These are phyloP conservation scores for Aureobasidium leucospermi DNA, from an alignment of 2,329 filamentous ascomycete species.

Conservation along the genomic window DNA sequence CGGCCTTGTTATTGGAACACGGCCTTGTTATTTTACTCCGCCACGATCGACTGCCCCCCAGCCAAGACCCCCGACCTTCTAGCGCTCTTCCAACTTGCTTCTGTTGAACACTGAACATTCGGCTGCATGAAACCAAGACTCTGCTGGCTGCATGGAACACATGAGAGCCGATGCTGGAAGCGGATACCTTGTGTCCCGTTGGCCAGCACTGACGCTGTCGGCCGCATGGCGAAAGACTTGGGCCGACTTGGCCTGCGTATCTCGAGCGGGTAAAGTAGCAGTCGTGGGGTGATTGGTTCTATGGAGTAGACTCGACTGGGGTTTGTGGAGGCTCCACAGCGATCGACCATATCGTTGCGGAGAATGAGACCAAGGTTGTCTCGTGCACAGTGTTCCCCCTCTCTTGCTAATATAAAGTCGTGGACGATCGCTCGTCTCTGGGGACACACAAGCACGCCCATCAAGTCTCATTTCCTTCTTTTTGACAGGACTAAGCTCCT, in stretches of 20 bases:
- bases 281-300: conserved; percentile 4
- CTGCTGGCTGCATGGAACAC: not conserved
- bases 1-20: not conserved
- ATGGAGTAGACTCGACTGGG: conserved; percentile 1
- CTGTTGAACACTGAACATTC: not conserved
- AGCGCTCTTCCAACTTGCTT: conserved; percentile 8
- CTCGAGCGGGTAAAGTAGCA: not conserved
- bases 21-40: conserved; percentile 10
- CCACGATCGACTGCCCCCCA: not conserved
- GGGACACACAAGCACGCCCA: not conserved
- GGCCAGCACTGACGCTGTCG: conserved; percentile 4
- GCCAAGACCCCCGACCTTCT: conserved; percentile 9
- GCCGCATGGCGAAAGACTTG: conserved; percentile 10
- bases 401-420: conserved; percentile 9
- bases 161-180: not conserved
- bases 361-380: not conserved
- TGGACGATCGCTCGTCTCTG: not conserved
- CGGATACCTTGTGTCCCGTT: not conserved
- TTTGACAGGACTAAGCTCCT: not conserved
- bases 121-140: not conserved
- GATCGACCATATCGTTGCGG: conserved; percentile 8
- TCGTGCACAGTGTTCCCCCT: not conserved
- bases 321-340: conserved; percentile 3
- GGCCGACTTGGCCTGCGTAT: conserved; percentile 10
- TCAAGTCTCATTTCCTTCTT: not conserved